phyloP scores from a whole-genome alignment of 2,329 filamentous ascomycete genomes.

The Colletotrichum costaricense region DNA sequence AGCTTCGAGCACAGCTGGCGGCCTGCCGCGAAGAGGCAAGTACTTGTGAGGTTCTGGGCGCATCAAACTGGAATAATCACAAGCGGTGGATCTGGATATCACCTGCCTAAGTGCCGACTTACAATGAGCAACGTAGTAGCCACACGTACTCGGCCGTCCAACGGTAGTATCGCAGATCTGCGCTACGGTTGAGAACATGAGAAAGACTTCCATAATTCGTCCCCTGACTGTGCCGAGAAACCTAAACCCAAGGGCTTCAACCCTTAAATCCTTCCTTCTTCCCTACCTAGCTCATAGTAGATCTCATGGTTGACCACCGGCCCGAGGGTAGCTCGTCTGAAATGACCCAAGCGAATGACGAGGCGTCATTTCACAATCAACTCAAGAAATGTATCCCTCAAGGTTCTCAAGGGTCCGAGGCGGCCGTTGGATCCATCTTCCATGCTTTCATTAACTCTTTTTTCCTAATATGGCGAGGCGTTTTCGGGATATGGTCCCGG shows the following conservation, averaged over 20 bases:
- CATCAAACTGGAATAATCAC: no score
- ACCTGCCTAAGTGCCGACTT: no score
- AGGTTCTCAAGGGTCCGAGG: conserved; percentile 16
- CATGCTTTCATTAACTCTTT: conserved; percentile 1
- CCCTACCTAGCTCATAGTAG: not conserved
- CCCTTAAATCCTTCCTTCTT: not conserved
- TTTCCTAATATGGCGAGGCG: conserved; percentile 2
- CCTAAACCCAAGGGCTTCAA: not conserved
- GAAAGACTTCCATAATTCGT: not conserved
- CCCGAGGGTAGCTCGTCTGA: not conserved
- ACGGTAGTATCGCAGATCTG: no score
- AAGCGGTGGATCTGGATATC: no score
- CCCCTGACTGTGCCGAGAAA: not conserved
- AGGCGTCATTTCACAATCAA: not conserved
- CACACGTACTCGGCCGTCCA: no score
- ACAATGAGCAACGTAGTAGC: no score
- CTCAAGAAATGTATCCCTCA: conserved; percentile 5
- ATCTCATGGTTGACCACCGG: no score
- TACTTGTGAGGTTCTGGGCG: no score
- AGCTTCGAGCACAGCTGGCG: no score
- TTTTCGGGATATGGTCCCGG: not conserved
- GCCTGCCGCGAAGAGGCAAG: no score
- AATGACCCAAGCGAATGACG: not conserved
- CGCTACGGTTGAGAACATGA: no score
- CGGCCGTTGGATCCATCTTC: not conserved